Evolutionary conservation across 169 alveolate genomes (phyloP), one percentile per base, ranked within the genome.

Genomic region (Plasmodium cynomolgi): DNA sequence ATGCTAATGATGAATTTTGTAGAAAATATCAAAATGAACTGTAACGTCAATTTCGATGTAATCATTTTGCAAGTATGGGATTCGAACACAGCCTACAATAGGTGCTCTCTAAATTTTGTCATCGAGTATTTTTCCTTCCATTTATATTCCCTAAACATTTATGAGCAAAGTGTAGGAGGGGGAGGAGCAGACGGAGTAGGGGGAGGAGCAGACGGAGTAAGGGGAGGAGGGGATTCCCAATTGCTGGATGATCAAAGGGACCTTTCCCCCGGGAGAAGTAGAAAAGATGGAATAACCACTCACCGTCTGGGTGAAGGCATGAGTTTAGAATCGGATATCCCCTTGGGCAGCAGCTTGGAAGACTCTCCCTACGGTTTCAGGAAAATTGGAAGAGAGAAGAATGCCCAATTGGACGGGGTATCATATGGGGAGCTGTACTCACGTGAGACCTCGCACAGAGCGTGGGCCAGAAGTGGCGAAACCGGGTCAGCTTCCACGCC

Each of bases 61-160:
- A 62, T 90, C 6, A 80, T 56, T 29, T 81, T 90, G 0, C 94
- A 90, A 74, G 83, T 90, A 81, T 90, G 94, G 94, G 94, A 90
- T 39, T 90, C 94, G 13, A 90, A 90, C 77, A 90, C 90, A 6
- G 94, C 91, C 11, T 90, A 81, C 58, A 90, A 90, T 81, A 81
- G 94, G 50, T 90, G 94, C 17, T 90, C 94, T 80, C 50, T 90
- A 23, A 90, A 90, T 90, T 90, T 90, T 71, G 94, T 90, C 56
- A 90, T 90, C 23, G 94, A 90, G 56, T 90, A 90, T 74, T 29
- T 90, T 50, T 3, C 71, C 54, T 29, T 81, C 37, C 47, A 81
- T 80, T 74, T 90, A 31, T 71, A 68, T 44, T 58, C 94, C 68
- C 54, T 81, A 58, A 90, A 81, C 73, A 31, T 80, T 23, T 90